Evolutionary conservation across 345 rosid species (phyloP), one percentile per base, ranked within the genome.

Genomic region (Laguncularia racemosa): DNA sequence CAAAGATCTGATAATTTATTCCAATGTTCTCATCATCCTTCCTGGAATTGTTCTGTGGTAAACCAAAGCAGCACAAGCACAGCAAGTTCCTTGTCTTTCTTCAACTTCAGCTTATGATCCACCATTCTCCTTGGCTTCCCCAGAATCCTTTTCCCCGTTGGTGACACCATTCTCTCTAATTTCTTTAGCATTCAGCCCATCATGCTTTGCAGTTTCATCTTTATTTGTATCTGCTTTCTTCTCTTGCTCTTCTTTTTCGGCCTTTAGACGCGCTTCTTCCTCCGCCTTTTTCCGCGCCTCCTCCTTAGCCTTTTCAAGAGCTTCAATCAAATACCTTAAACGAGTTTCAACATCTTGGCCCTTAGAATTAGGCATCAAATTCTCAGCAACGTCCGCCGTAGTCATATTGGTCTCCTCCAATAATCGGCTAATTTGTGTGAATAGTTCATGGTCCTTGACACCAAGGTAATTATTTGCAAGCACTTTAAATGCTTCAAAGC

Each of bases 371-470:
- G 61, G 66, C 58, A 61, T 61, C 66, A 67, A 44, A 62, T 60
- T 50, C 57, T 67, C 71, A 1, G 61, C 71, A 1, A 68, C 67
- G 16, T 68, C 68, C 2, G 73, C 73, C 1, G 67, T 63, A 13
- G 59, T 53, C 64, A 62, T 62, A 18, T 62, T 43, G 16, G 58
- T 26, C 52, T 62, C 59, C 28, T 20, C 17, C 14, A 68, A 8
- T 26, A 62, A n/a, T 10, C 14, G 14, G 50, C 52, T 20, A 14
- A 68, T 58, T 2, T 14, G 33, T 1, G 14, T 46, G 53, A 57
- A 58, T 28, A 62, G 43, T 2, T 2, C 54, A 14, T 68, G 72
- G 12, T 40, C n/a, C 15, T 56, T 53, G 0, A 68, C 12, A 16
- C 46, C 54, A 46, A 63, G 17, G 14, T 63, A 63, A 16, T 55